Base-by-base conservation (phyloP, 345 rosid species). In the Hibiscus trionum region DNA sequence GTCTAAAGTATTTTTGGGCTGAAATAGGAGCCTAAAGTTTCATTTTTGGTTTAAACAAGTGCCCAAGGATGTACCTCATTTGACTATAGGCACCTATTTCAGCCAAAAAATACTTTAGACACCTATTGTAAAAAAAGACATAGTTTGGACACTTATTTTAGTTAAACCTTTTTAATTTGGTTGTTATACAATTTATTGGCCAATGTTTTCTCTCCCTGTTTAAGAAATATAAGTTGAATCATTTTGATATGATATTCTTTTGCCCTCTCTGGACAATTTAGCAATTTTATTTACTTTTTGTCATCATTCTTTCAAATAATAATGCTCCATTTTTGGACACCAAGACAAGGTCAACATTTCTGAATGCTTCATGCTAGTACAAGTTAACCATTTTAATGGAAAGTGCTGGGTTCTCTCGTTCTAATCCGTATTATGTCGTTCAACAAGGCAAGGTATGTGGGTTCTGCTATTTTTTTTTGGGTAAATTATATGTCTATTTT, bases 361-460 rank as follows among this genome's bases (percentile, higher is more conserved):
- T 61, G 33, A 61, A 61, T 55, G 26, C 59, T 55, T 55, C 59
- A 55, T 55, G 24, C 3, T 21, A 19, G 3, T 55, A 17, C 26
- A 55, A 55, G 59, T 55, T 55, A 55, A 3, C 27, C 19, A 17
- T 19, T 55, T 55, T 4, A 55, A 7, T 24, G 69, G 99, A 95
- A 84, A 95, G 99, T 82, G 97, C 97, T 77, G 99, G 99, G 59
- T 95, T 95, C 75, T 95, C 99, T 73, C 97, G 97, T 31, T 90
- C 99, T 49, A 95, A 95, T 82, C 99, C 97, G 3, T 95, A 95
- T 78, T 92, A 95, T 83, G 97, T 95, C 31, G 97, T 92, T 84
- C 97, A 95, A 81, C 97, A 92, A 85, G 99, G 97, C 68, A 92
- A 92, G 84, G 96, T 88, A 62, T 55, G 75, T 27, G 39, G 42